Evolutionary conservation across 225 moss, liverwort and hornwort genomes (phyloP).

Genomic region (Antitrichia curtipendula): DNA sequence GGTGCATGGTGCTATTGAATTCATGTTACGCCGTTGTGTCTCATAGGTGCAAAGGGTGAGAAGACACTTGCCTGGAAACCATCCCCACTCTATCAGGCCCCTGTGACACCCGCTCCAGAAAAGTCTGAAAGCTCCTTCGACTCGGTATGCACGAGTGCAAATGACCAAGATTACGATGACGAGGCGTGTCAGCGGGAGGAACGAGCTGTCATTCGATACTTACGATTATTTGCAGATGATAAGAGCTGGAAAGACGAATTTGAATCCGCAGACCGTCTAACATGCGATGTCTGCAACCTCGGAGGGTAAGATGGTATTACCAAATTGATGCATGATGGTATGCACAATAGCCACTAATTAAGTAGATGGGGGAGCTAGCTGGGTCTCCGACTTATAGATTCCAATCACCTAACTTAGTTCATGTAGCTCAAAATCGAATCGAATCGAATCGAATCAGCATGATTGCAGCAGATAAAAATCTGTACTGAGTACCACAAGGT

Average conservation of each 20-base stretch:
- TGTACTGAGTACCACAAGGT: background rate
- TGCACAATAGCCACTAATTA: background rate
- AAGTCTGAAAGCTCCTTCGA: constrained; percentile 48
- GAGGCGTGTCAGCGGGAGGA: constrained; percentile 45
- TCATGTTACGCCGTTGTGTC: background rate
- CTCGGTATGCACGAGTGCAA: constrained; percentile 40
- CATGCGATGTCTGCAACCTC: constrained; percentile 45
- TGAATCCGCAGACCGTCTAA: constrained; percentile 15
- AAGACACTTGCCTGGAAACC: constrained; percentile 45
- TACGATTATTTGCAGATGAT: constrained; percentile 43
- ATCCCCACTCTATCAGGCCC: constrained; percentile 36
- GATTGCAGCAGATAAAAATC: background rate
- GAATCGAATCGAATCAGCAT: background rate
- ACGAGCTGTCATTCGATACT: constrained; percentile 30
- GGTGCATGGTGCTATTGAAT: background rate
- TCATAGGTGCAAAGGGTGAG: constrained; percentile 17
- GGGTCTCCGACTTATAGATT: background rate
- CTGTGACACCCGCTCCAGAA: constrained; percentile 14
- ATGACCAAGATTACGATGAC: constrained; percentile 33
- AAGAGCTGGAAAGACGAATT: constrained; percentile 51
- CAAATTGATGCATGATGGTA: background rate
- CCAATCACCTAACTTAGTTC: background rate
- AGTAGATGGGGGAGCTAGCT: background rate
- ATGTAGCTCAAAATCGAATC: background rate
- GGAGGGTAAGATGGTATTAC: constrained; percentile 19